Evolutionary conservation across 768 basidiomycete species (phyloP).

Genomic region (Mycena polygramma): DNA sequence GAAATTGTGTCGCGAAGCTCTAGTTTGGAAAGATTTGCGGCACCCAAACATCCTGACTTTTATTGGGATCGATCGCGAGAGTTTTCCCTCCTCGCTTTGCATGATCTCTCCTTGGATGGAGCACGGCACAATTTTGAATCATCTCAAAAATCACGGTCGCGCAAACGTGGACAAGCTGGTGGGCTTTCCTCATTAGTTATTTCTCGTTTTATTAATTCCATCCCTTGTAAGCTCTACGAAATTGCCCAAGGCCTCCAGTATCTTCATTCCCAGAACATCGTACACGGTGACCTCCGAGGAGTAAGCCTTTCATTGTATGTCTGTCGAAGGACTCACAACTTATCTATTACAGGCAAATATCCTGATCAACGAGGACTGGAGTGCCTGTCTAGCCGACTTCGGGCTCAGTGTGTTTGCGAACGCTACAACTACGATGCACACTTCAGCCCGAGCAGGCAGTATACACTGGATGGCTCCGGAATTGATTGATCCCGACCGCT

Average conservation of each 20-base stretch:
- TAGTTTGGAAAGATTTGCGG: slow-evolving; percentile 46
- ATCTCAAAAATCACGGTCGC: slow-evolving; percentile 39
- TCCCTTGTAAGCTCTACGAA: slow-evolving; percentile 32
- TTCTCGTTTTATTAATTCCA: neutral
- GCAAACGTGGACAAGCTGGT: slow-evolving; percentile 39
- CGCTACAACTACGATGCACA: slow-evolving; percentile 43
- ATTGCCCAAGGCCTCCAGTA: slow-evolving; percentile 42
- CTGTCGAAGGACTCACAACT: too few relatives aligned
- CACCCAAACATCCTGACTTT: slow-evolving; percentile 48
- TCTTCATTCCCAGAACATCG: slow-evolving; percentile 38
- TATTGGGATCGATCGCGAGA: slow-evolving; percentile 44
- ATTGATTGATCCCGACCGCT: slow-evolving; percentile 46
- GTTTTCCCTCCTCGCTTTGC: slow-evolving; percentile 42
- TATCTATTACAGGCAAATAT: slow-evolving; percentile 44
- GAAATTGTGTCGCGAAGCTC: slow-evolving; percentile 46
- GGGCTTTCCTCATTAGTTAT: neutral
- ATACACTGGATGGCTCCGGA: slow-evolving; percentile 54
- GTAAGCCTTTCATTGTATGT: slow-evolving; percentile 8
- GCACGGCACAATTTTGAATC: slow-evolving; percentile 42
- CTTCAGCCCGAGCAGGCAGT: slow-evolving; percentile 44
- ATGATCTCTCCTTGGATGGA: slow-evolving; percentile 48
- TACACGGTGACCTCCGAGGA: slow-evolving; percentile 40
- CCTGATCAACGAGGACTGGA: slow-evolving; percentile 46
- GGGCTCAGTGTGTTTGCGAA: slow-evolving; percentile 49
- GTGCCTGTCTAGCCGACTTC: slow-evolving; percentile 51